phyloP scores from a whole-genome alignment of 345 rosid genomes.

The Eucalyptus pauciflora region DNA sequence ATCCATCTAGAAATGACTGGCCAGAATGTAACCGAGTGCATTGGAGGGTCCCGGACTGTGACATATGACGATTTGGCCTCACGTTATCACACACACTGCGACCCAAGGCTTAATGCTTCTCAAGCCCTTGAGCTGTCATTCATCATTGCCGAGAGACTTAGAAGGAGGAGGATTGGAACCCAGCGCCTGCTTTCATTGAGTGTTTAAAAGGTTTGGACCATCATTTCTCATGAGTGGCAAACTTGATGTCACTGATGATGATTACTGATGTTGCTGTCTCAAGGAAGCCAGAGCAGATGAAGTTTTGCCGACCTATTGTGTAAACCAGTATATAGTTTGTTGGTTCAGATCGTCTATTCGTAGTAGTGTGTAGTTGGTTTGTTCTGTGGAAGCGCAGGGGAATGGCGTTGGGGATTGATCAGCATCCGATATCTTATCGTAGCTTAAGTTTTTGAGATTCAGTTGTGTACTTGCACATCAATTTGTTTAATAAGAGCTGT shows the following conservation, averaged over 20 bases:
- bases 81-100: slow-evolving; percentile 58
- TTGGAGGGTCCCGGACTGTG: slow-evolving; percentile 53
- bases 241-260: background rate
- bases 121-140: slow-evolving; percentile 53
- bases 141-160: slow-evolving; percentile 49
- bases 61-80: slow-evolving; percentile 45
- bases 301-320: background rate
- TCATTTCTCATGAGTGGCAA: background rate
- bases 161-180: slow-evolving; percentile 33
- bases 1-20: slow-evolving; percentile 63
- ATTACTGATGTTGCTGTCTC: background rate
- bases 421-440: background rate
- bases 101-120: slow-evolving; percentile 56
- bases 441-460: background rate
- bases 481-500: background rate
- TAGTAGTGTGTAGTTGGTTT: background rate
- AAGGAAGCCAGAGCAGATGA: background rate
- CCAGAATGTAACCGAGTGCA: slow-evolving; percentile 55
- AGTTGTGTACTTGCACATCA: background rate
- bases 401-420: background rate
- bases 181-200: background rate
- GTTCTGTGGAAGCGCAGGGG: background rate
- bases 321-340: background rate
- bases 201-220: background rate
- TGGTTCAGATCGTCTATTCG: background rate